Evolutionary conservation across 1,284 basidiomycete genomes (phyloP), one percentile per base, ranked within the genome.

Genomic region (Moesziomyces antarcticus): DNA sequence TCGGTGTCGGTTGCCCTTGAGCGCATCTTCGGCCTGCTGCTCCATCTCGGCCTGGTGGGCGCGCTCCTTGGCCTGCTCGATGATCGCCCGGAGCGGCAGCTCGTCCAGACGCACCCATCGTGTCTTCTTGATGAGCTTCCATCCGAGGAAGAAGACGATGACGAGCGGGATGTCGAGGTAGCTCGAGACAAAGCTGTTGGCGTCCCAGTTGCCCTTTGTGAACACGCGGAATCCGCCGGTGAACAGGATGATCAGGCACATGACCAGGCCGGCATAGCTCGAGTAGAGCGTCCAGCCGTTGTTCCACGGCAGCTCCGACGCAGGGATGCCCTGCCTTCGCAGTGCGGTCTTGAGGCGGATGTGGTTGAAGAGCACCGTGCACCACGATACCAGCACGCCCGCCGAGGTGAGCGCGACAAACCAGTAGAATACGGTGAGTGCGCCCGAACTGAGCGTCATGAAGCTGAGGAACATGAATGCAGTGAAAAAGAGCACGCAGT

Each of bases 311-410:
- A 82, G 64, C 20, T 55, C 46, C 48, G 84, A 86, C 72, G 90
- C 87, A 73, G 87, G 85, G 67, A 89, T 83, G n/a, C 88, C 89
- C 76, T 91, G 90, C 20, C 75, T 83, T 76, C 86, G 87, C 79
- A 89, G 83, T 14, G 89, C 91, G 66, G 87, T 87, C 77, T 89
- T 89, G 88, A 93, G 93, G 83, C 88, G 89, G 58, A 92, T 81
- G 85, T 91, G 93, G 10, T 91, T 90, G 48, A 91, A 58, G 80
- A 90, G 89, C 84, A 93, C 91, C 46, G 88, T 92, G 78, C 91
- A 90, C 93, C 93, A 96, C 13, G 91, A 92, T 85, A 92, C 87
- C 50, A 91, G 83, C 42, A 90, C 90, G 14, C 88, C 87, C 27
- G 89, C 89, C 10, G 90, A 88, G 6, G 87, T 90, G 56, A 92